Percentiles rank a stretch among this genome's conserved stretches.
These are phyloP conservation scores for Parastagonospora nodorum DNA, from an alignment of 2,329 filamentous ascomycete genomes.

Conservation along the genomic window DNA sequence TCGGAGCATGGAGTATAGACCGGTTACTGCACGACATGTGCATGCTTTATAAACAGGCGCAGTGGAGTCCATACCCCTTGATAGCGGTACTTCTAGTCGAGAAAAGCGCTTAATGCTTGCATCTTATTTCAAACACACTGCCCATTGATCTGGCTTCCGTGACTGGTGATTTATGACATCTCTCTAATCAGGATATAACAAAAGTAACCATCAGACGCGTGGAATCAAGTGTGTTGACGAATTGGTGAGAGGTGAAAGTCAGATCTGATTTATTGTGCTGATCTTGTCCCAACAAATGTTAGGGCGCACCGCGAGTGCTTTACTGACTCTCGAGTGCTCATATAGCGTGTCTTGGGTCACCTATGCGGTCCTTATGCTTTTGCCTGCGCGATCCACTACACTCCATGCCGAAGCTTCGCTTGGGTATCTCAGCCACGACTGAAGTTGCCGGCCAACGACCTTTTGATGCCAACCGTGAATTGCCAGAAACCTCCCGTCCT, in stretches of 20 bases:
- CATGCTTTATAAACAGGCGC: conserved; percentile 11
- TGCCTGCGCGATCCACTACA: too few relatives aligned
- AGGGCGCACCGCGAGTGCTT: too few relatives aligned
- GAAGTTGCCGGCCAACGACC: neutral
- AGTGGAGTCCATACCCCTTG: conserved; percentile 6
- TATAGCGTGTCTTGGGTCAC: too few relatives aligned
- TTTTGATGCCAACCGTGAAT: neutral
- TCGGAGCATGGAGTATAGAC: conserved; percentile 25
- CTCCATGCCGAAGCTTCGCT: conserved; percentile 5
- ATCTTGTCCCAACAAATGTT: too few relatives aligned
- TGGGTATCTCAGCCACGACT: conserved; percentile 29
- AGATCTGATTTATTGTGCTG: too few relatives aligned
- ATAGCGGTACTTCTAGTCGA: conserved; percentile 11
- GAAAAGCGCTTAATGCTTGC: conserved; percentile 33
- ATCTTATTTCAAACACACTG: conserved; percentile 8
- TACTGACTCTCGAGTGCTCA: too few relatives aligned
- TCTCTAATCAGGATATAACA: too few relatives aligned
- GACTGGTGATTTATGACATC: neutral
- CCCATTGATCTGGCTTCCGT: neutral
- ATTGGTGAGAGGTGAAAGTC: neutral
- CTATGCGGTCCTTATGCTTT: too few relatives aligned
- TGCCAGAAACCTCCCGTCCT: neutral
- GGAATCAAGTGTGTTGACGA: neutral
- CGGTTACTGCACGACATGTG: conserved; percentile 22
- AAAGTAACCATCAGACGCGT: too few relatives aligned